Base-by-base conservation (phyloP, 495 filamentous ascomycete genomes). In the Neurospora sp. region DNA sequence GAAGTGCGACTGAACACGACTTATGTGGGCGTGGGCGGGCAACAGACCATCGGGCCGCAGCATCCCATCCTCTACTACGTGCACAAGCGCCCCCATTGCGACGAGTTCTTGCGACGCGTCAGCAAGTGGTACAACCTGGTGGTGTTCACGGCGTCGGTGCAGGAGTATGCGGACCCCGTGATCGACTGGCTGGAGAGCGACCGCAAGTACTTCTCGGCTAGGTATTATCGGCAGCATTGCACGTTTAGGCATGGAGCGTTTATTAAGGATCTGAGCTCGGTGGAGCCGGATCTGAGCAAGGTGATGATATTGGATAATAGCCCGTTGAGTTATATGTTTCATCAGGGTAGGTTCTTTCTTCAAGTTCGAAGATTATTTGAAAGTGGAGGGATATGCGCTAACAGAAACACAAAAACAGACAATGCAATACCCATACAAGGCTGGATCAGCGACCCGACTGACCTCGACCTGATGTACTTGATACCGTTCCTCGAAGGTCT, bases 301-400 rank as follows among this genome's bases (percentile, higher is more conserved):
- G 96, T 98, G 70, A 97, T 98, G 92, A 99, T 99, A 76, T 85
- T 98, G 79, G 96, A 99, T 83, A 99, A 99, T 79, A 97, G 94
- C 80, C 96, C 96, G 16, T 90, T 97, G 86, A 97, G 95, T 83
- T 99, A 99, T 82, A 93, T 97, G 85, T 99, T 99, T 85, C 96
- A 99, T 80, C 93, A 97, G 90, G 96, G 96, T n/a, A n/a, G n/a
- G n/a, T n/a, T n/a, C n/a, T n/a, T n/a, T n/a, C n/a, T n/a, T n/a
- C n/a, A n/a, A n/a, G n/a, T n/a, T n/a, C n/a, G n/a, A n/a, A n/a
- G n/a, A n/a, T n/a, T n/a, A n/a, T n/a, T n/a, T n/a, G n/a, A n/a
- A n/a, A n/a, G n/a, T n/a, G n/a, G n/a, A n/a, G n/a, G n/a, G n/a
- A n/a, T n/a, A n/a, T n/a, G n/a, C n/a, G n/a, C n/a, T n/a, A n/a